Evolutionary conservation across 2,329 filamentous ascomycete genomes (phyloP), one percentile per base, ranked within the genome.

Genomic region (Zasmidium citrigriseum): DNA sequence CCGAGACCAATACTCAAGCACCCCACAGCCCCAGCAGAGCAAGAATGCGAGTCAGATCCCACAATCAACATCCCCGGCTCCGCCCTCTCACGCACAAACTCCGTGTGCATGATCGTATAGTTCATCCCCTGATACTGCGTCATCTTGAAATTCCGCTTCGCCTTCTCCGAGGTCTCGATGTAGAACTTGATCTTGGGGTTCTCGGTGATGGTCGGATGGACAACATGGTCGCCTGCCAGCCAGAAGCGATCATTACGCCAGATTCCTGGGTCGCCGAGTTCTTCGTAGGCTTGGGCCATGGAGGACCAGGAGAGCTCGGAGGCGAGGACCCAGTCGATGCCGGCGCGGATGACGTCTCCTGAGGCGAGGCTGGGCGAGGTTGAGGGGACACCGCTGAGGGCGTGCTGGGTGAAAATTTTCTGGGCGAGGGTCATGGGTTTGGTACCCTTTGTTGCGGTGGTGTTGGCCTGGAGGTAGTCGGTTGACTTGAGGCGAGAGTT

Each of bases 1-100:
- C 58, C 60, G 1, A 63, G 54, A 16, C 60, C 60, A 22, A 63
- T 62, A n/a, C 46, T 49, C 34, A 62, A 18, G 47, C 49, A 54
- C 18, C 60, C 51, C 1, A 57, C 57, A 12, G 60, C 57, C 1
- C 57, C 57, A 1, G 55, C 55, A 1, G 55, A 58, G 20, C 55
- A 58, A 9, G 51, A 46, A 45, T 58, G 55, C 16, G 55, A 58
- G 14, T 61, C 52, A 2, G 55, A 58, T 21, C 55, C 52, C 1
- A 58, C 29, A 4, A 58, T 29, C 2, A 61, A 47, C 55, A 61
- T 60, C 2, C 58, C 58, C 7, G 58, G 58, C 50, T 57, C 45
- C 11, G 50, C 58, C 22, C 54, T 12, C 27, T 60, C 58, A 14
- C 54, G 22, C 9, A 54, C 49, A 21, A 60, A 60, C 25, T 57